Percentiles rank a stretch among this genome's conserved stretches.
phyloP scores from a whole-genome alignment of 805 yeast genomes.

The Yarrowia porcina region DNA sequence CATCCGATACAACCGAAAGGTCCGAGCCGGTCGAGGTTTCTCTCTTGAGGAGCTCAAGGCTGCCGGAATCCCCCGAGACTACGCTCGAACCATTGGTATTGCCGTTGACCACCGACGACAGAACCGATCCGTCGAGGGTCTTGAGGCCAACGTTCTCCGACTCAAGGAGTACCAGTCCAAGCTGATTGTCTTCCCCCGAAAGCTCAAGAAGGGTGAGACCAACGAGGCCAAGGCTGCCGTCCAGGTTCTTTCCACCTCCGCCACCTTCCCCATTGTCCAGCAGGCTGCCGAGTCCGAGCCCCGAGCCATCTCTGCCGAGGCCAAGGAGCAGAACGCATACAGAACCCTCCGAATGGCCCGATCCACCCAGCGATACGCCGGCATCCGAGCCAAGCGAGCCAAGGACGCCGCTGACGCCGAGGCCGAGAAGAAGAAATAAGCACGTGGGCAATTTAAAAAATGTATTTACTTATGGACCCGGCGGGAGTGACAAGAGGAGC shows the following conservation, averaged over 20 bases:
- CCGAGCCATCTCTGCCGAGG: slow-evolving; percentile 76
- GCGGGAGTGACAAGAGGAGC: no score
- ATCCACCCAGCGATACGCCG: slow-evolving; percentile 89
- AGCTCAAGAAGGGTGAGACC: slow-evolving; percentile 50
- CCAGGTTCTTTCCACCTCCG: slow-evolving; percentile 67
- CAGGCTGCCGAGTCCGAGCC: slow-evolving; percentile 67
- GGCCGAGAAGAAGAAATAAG: slow-evolving; percentile 97
- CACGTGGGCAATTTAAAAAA: background rate
- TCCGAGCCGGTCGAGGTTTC: slow-evolving; percentile 99
- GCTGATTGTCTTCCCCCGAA: slow-evolving; percentile 93
- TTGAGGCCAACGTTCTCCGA: slow-evolving; percentile 92
- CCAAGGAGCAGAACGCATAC: slow-evolving; percentile 76
- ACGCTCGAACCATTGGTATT: slow-evolving; percentile 98
- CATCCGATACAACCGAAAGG: slow-evolving; percentile 97
- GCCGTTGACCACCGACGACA: slow-evolving; percentile 99
- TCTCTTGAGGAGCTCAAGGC: slow-evolving; percentile 97
- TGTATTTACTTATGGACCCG: slow-evolving; percentile 19
- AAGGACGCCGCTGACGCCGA: slow-evolving; percentile 97
- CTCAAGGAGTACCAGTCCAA: slow-evolving; percentile 94
- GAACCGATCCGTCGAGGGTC: slow-evolving; percentile 95
- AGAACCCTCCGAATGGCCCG: slow-evolving; percentile 93
- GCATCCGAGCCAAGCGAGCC: slow-evolving; percentile 98
- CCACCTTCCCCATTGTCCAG: slow-evolving; percentile 90
- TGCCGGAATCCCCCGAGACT: slow-evolving; percentile 87
- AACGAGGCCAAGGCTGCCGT: slow-evolving; percentile 58